phyloP scores from a whole-genome alignment of 495 filamentous ascomycete genomes.

The Delitschia confertaspora region DNA sequence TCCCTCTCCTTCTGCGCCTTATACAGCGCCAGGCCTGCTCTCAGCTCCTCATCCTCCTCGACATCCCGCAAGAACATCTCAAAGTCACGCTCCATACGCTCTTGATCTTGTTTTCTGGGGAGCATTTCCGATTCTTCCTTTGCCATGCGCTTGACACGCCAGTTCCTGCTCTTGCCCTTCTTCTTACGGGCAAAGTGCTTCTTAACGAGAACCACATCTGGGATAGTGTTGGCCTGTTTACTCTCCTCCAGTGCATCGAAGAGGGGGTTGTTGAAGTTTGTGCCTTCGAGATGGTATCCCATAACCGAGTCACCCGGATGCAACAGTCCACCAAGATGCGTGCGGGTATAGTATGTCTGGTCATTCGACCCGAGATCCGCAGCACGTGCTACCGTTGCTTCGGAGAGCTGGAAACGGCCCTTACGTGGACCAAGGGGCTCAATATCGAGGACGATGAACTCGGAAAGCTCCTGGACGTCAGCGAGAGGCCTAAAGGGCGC shows the following conservation, averaged over 20 bases:
- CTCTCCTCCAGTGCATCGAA: conserved; percentile 70
- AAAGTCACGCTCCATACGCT: conserved; percentile 79
- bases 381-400: conserved; percentile 77
- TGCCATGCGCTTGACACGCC: conserved; percentile 89
- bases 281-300: conserved; percentile 78
- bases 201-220: conserved; percentile 92
- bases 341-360: conserved; percentile 74
- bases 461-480: conserved; percentile 73
- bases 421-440: conserved; percentile 65
- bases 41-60: conserved; percentile 86
- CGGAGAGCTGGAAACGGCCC: conserved; percentile 75
- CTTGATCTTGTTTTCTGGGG: conserved; percentile 70
- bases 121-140: conserved; percentile 76
- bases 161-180: conserved; percentile 72
- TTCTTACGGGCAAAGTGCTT: conserved; percentile 83
- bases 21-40: conserved; percentile 75
- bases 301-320: conserved; percentile 86
- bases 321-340: conserved; percentile 79
- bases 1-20: conserved; percentile 50
- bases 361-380: conserved; percentile 85
- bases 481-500: conserved; percentile 74
- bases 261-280: conserved; percentile 82
- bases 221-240: conserved; percentile 65
- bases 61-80: conserved; percentile 96
- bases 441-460: conserved; percentile 93